Evolutionary conservation across 805 yeast genomes (phyloP), one percentile per base, ranked within the genome.

Genomic region (Lachancea thermotolerans): DNA sequence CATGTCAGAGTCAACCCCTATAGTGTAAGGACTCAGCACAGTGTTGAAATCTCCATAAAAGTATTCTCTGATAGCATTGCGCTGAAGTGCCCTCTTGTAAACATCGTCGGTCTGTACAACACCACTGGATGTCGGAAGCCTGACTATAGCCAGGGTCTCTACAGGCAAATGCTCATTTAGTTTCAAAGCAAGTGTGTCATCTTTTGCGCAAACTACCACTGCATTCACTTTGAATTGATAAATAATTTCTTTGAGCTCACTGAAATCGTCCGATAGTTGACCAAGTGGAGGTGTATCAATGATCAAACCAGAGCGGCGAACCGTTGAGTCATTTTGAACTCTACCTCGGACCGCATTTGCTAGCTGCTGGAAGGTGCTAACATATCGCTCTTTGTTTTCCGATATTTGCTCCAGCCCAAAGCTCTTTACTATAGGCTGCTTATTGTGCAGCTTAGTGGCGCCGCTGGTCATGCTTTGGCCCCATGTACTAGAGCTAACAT

Each of bases 371-470:
- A 79, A 51, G 35, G 71, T 69, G 41, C 70, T 66, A 49, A 74
- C 71, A 66, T 77, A 88, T 42, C 74, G 45, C 3, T 48, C 48
- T 34, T 46, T 59, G 60, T 88, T 88, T 10, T 78, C 81, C 1
- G 65, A 53, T 10, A 78, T 71, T 32, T 69, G 65, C 40, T 81
- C 85, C 43, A 81, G 72, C 0, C 98, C 99, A 64, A 72, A 88
- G 56, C 75, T 81, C 56, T 84, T 82, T 8, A 85, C 91, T n/a
- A 84, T 62, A 0, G 98, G 97, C 62, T 87, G 95, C 60, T 87
- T 86, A n/a, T 86, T 85, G 60, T 85, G 90, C 50, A 83, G 79
- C 49, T 74, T 69, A 1, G 90, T 79, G 1, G 86, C 79, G 36
- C 95, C 93, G 10, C 86, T 80, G 0, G 89, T 78, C 49, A 80